Conservation (phyloP, 805 yeast species). For the Clavispora phyllophila region DNA sequence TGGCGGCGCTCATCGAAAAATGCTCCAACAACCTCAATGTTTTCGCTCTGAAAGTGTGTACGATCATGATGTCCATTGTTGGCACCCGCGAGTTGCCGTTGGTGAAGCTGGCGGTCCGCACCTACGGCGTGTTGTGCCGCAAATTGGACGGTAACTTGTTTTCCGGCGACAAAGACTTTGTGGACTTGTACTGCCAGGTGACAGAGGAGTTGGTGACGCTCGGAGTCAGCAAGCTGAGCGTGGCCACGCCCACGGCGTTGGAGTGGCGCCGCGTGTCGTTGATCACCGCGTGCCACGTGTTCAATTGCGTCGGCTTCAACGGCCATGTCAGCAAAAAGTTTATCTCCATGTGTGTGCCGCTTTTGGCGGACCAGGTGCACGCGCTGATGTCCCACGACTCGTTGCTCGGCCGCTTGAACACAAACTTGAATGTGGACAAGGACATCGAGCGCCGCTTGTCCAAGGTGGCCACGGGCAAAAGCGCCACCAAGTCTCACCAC, state of each 20-base stretch:
- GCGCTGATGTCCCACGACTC: conserved; percentile 14
- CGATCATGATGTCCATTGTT: conserved; percentile 51
- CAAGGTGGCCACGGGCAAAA: conserved; percentile 23
- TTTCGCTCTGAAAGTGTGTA: conserved; percentile 65
- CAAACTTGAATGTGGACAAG: conserved; percentile 24
- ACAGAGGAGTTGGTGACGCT: conserved; percentile 16
- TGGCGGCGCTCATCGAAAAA: conserved; percentile 62
- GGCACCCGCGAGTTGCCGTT: conserved; percentile 57
- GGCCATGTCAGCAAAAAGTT: conserved; percentile 24
- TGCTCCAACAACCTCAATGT: conserved; percentile 83
- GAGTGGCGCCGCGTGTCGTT: conserved; percentile 47
- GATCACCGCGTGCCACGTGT: conserved; percentile 34
- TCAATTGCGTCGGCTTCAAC: conserved; percentile 33
- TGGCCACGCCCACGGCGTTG: conserved; percentile 23
- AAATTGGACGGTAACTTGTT: conserved; percentile 52
- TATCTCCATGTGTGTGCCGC: conserved; percentile 30
- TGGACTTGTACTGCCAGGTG: conserved; percentile 34
- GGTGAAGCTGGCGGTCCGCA: conserved; percentile 46
- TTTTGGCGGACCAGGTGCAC: conserved; percentile 34
- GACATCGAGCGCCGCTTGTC: conserved; percentile 18
- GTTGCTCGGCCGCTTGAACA: conserved; percentile 20
- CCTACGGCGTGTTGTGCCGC: conserved; percentile 41
- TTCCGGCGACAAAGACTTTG: conserved; percentile 59
- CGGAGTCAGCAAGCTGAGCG: conserved; percentile 11
- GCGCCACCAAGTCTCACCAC: conserved; percentile 5